Base-by-base conservation (phyloP, 2,329 filamentous ascomycete genomes). In the Stagonosporopsis rhizophila region DNA sequence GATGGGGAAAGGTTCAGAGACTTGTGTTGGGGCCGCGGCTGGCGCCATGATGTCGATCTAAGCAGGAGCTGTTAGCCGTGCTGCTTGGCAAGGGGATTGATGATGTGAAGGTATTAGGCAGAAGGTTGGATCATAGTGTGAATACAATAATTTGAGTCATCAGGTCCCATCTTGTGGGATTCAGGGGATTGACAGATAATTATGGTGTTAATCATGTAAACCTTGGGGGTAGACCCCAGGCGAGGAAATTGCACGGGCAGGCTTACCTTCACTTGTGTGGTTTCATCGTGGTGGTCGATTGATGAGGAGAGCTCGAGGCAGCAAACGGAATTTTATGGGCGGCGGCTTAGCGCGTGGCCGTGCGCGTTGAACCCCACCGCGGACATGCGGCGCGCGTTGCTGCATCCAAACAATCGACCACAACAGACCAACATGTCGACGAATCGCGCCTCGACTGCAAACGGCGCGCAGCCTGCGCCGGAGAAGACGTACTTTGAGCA, bases 151-250 rank as follows among this genome's bases (percentile, higher is more conserved):
- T 78, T 66, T 45, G 59, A 67, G 78, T 83, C 79, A 77, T 84
- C 81, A 82, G 79, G 75, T 80, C 78, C 77, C 80, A 74, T 59
- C 59, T 59, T 60, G 56, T 60, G 64, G 79, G 68, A 78, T 80
- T 91, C 88, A 89, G 89, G 82, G 87, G 89, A 91, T 91, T 91
- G 89, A 91, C 89, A 91, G 89, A 91, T 72, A 69, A 86, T 81
- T 80, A 79, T 79, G 82, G 79, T 86, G 86, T 87, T 90, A 88
- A 89, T 90, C 78, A 78, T 79, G 52, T 27, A 58, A 60, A 55
- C 28, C 45, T 35, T 42, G 49, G 28, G 54, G 54, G 30, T 38
- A 20, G 32, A 49, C 40, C 54, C 48, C 54, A 34, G 49, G 11
- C 17, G 44, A 19, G 44, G 20, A 45, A 39, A 52, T 48, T 44